A percentile compares a stretch with the other conserved stretches of the same genome.
Conservation (phyloP, 768 basidiomycete species). For the Glaciozyma antarctica region DNA sequence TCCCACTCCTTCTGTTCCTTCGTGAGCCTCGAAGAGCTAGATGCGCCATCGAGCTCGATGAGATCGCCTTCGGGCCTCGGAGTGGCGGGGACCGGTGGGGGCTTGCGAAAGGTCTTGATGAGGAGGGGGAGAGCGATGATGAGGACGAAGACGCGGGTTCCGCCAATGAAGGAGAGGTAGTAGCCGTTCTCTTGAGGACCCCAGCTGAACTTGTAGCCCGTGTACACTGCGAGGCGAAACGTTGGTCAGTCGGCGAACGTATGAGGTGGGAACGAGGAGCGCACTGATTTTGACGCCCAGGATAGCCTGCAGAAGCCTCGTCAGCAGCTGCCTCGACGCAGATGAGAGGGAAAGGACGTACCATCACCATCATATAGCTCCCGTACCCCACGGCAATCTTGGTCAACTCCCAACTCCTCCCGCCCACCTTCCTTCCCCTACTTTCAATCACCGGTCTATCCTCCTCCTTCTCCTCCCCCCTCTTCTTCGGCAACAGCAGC, state of each 20-base stretch:
- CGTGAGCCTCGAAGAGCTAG: not conserved
- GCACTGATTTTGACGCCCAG: constrained; percentile 13
- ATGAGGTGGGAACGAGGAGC: not conserved
- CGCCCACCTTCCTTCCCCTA: not conserved
- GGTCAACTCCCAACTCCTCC: constrained; percentile 40
- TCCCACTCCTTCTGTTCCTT: constrained; percentile 17
- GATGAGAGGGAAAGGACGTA: constrained; percentile 11
- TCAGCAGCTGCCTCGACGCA: too few species aligned
- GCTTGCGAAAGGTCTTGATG: constrained; percentile 23
- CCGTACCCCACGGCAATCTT: constrained; percentile 34
- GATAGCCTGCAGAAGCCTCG: not conserved
- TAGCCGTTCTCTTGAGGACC: constrained; percentile 25
- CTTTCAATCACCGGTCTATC: not conserved
- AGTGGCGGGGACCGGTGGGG: not conserved
- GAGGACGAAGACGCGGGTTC: constrained; percentile 29
- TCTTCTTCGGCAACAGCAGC: constrained; percentile 35
- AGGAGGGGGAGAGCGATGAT: constrained; percentile 31
- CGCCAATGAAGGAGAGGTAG: constrained; percentile 30
- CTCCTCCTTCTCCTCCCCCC: constrained; percentile 21
- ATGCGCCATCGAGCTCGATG: not conserved
- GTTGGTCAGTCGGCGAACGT: not conserved
- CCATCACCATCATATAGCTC: constrained; percentile 35
- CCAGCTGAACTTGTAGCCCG: constrained; percentile 33
- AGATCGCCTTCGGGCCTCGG: not conserved
- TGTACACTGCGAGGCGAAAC: constrained; percentile 18